Evolutionary conservation across 306 rosid genomes (phyloP).

Genomic region (Potentilla sterilis): DNA sequence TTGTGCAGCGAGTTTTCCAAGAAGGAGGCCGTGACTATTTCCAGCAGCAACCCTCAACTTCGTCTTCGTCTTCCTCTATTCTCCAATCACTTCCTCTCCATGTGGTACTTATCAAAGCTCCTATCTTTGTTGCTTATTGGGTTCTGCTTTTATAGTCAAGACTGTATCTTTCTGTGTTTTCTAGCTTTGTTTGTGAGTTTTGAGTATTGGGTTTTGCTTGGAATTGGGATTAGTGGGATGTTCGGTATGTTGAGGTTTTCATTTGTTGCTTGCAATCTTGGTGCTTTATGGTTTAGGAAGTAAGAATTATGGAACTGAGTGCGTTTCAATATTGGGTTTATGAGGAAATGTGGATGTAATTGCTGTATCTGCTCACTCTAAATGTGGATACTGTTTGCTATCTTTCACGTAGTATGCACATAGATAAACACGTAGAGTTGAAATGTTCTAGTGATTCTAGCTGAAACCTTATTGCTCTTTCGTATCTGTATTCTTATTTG

Average conservation of each 20-base stretch:
- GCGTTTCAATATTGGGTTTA: not conserved
- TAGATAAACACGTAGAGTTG: not conserved
- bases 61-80: conserved; percentile 77
- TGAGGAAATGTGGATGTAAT: not conserved
- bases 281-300: conserved; percentile 8
- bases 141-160: not conserved
- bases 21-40: conserved; percentile 96
- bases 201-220: conserved; percentile 8
- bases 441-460: not conserved
- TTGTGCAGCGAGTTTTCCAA: conserved; percentile 95
- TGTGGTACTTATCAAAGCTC: conserved; percentile 46
- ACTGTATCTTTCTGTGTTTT: not conserved
- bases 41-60: conserved; percentile 89
- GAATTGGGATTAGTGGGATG: not conserved
- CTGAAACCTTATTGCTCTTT: not conserved
- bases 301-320: conserved; percentile 1
- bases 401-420: not conserved
- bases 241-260: not conserved
- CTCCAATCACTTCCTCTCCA: conserved; percentile 99
- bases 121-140: not conserved
- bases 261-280: not conserved
- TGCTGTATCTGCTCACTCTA: not conserved
- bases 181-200: not conserved
- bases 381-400: not conserved
- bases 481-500: not conserved